phyloP scores from a whole-genome alignment of 2,329 filamentous ascomycete genomes.

The Fusarium sp. region DNA sequence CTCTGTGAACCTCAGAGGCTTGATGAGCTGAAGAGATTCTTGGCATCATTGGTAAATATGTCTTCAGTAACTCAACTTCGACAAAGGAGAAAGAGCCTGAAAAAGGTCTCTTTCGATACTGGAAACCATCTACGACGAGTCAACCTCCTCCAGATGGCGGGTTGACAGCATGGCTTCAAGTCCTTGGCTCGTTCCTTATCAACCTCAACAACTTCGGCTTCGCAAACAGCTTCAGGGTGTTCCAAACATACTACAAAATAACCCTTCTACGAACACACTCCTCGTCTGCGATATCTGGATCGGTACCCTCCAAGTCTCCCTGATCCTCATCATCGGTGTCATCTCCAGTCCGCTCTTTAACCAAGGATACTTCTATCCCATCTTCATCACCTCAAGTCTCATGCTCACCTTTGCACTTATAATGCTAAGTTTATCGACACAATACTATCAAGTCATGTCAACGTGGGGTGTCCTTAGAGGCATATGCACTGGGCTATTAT shows the following conservation, averaged over 20 bases:
- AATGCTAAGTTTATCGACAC: neutral
- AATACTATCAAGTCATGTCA: neutral
- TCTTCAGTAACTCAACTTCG: neutral
- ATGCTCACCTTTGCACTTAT: neutral
- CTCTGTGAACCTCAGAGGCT: fast-evolving
- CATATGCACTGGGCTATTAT: neutral
- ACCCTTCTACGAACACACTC: neutral
- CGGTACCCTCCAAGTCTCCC: neutral
- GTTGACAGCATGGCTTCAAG: neutral
- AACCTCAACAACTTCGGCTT: neutral
- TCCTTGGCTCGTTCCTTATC: neutral
- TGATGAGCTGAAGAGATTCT: neutral
- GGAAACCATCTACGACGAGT: neutral
- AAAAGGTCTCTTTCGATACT: neutral
- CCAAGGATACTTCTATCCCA: neutral
- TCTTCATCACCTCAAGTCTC: neutral
- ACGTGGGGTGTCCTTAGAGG: neutral
- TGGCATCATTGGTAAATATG: neutral
- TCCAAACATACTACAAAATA: neutral
- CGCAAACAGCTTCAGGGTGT: neutral
- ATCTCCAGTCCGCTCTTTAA: neutral
- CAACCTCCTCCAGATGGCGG: neutral
- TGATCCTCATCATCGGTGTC: neutral
- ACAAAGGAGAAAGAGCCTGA: neutral
- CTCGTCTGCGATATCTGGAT: neutral